These are phyloP conservation scores for Bruguiera hainesii DNA, from an alignment of 441 rosid genomes.

Conservation along the genomic window DNA sequence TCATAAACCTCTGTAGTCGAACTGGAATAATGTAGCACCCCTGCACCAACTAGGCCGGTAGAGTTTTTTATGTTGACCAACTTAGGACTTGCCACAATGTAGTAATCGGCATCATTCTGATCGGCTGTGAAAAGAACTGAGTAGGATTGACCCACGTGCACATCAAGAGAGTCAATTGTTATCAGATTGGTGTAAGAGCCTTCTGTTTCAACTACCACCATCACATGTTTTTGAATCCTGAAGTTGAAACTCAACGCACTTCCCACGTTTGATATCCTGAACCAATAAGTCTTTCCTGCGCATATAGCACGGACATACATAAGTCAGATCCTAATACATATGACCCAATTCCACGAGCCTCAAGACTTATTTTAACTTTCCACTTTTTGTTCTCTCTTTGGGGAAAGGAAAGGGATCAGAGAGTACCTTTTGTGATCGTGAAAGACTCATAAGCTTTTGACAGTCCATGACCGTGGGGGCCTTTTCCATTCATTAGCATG, in stretches of 20 bases:
- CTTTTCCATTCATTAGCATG: conserved; percentile 33
- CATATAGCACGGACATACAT: neutral
- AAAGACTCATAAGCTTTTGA: conserved; percentile 18
- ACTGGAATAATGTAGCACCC: conserved; percentile 43
- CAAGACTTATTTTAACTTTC: no score
- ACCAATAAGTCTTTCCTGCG: conserved; percentile 47
- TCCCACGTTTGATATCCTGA: conserved; percentile 43
- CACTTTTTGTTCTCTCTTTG: no score
- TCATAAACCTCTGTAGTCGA: conserved; percentile 31
- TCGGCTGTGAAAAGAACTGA: conserved; percentile 38
- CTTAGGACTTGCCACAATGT: conserved; percentile 36
- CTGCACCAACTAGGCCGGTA: conserved; percentile 33
- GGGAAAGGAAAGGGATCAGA: neutral
- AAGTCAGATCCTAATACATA: neutral
- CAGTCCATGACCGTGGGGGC: conserved; percentile 13
- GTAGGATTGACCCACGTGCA: conserved; percentile 50
- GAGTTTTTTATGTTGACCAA: conserved; percentile 2
- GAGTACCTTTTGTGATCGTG: conserved; percentile 23
- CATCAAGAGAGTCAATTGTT: conserved; percentile 28
- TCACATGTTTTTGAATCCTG: conserved; percentile 35
- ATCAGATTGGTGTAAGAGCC: conserved; percentile 35
- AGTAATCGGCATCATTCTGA: conserved; percentile 33
- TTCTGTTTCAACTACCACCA: conserved; percentile 44
- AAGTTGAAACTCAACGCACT: conserved; percentile 37
- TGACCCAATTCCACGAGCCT: neutral